Evolutionary conservation across 2,329 filamentous ascomycete species (phyloP), one percentile per base, ranked within the genome.

Genomic region (Pezicula carpinea): DNA sequence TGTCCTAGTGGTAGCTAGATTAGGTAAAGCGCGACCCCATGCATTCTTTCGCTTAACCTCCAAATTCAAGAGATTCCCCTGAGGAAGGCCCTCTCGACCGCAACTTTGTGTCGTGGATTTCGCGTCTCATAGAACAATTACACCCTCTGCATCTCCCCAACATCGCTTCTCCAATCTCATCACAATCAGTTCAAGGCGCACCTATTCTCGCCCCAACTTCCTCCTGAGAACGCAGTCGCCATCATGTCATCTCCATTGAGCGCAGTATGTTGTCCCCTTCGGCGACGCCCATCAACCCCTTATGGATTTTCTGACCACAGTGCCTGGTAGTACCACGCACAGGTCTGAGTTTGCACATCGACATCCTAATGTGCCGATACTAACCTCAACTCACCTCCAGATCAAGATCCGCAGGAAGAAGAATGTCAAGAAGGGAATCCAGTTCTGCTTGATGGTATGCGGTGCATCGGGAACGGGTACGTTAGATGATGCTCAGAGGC

Each of bases 391-490:
- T 48, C 39, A 58, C 59, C 55, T 62, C 53, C 70, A 89, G 83
- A 89, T 95, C 73, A 93, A 96, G 87, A 91, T 96, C 70, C 91
- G 93, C 75, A 87, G 89, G 74, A 99, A 99, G 92, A 99, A 99
- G 88, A 97, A 99, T 82, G 92, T 99, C 76, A 65, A 65, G 56
- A 65, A 65, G 58, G 93, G 93, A 68, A 97, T 99, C 68, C 93
- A 99, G 80, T 99, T 99, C 79, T 97, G 91, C 73, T 75, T 99
- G 82, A 99, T 99, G 93, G 93, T 99, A 66, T 97, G 93, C 69
- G 93, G 93, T 77, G 93, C 93, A 68, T 97, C 92, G 62, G 93
- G 93, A 72, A 97, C 93, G 73, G 93, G 90, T 96, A 83, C 65
- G 80, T 74, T 50, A 42, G 44, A 53, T 29, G 26, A 11, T 23